phyloP scores from a whole-genome alignment of 805 yeast species.

The Metschnikowia anglica region DNA sequence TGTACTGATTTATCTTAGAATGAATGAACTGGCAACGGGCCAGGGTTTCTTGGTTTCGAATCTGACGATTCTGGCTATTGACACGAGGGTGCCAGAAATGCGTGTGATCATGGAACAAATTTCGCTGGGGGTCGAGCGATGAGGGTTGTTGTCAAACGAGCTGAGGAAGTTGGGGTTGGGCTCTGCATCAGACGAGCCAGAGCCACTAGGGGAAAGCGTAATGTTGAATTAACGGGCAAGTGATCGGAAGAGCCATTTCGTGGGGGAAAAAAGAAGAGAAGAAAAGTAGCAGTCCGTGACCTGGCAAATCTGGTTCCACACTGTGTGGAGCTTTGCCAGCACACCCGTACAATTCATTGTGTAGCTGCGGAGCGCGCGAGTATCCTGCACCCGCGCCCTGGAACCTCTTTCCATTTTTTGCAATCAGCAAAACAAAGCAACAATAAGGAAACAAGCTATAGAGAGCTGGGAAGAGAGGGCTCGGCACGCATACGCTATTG shows the following conservation, averaged over 20 bases:
- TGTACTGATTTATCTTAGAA: conserved; percentile 13
- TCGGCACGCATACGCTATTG: too few relatives aligned
- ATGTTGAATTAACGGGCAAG: conserved; percentile 16
- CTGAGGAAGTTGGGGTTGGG: neutral
- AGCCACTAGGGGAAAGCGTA: conserved; percentile 1
- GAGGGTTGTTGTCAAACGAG: neutral
- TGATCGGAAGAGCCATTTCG: conserved; percentile 16
- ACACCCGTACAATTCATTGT: too few relatives aligned
- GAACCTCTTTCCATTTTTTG: too few relatives aligned
- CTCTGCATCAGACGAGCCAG: conserved; percentile 1
- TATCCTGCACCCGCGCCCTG: too few relatives aligned
- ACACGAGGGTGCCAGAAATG: conserved; percentile 7
- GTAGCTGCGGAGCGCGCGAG: too few relatives aligned
- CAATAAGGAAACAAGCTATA: too few relatives aligned
- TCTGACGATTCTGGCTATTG: conserved; percentile 6
- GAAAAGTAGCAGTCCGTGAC: neutral
- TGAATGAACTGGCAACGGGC: conserved; percentile 2
- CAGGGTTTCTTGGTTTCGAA: conserved; percentile 6
- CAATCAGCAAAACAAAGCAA: too few relatives aligned
- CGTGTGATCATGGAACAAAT: neutral
- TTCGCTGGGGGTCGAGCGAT: conserved; percentile 2
- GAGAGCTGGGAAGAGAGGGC: too few relatives aligned
- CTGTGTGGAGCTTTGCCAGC: neutral
- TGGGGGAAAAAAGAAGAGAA: neutral
- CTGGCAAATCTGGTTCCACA: neutral